These are phyloP conservation scores for Furcasterigmium sp. DNA, from an alignment of 2,329 filamentous ascomycete species.

Conservation along the genomic window DNA sequence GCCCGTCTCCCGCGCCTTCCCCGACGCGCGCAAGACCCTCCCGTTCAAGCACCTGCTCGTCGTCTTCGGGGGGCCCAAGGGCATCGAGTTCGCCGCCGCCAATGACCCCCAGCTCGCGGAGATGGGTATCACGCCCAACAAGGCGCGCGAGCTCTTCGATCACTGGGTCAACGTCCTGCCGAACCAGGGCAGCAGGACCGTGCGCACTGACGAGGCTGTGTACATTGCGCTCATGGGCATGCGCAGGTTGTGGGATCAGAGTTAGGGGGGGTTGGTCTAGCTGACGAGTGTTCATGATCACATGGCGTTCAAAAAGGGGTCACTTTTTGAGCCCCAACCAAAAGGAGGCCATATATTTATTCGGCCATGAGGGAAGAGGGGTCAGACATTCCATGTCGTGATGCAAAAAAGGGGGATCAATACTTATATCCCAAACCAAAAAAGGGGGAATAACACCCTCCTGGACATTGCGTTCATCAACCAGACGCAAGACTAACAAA, in stretches of 20 bases:
- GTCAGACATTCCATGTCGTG: too few species aligned
- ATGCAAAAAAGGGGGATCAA: background rate
- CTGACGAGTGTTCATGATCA: too few species aligned
- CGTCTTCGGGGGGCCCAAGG: conserved; percentile 76
- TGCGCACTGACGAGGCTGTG: conserved; percentile 78
- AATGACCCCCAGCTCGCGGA: conserved; percentile 49
- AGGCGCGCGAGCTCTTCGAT: conserved; percentile 72
- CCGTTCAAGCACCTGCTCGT: conserved; percentile 68
- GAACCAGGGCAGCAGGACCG: conserved; percentile 74
- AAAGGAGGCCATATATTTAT: background rate
- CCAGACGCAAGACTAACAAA: background rate
- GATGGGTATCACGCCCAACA: conserved; percentile 59
- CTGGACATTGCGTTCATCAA: too few species aligned
- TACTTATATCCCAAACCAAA: background rate
- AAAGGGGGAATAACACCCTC: too few species aligned
- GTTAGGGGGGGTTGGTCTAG: conserved; percentile 7
- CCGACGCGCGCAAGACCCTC: conserved; percentile 29
- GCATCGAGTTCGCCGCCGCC: conserved; percentile 69
- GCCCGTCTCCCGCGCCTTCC: conserved; percentile 41
- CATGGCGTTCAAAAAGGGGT: too few species aligned
- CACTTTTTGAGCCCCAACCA: too few species aligned
- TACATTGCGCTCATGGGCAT: conserved; percentile 70
- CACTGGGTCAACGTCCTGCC: conserved; percentile 79
- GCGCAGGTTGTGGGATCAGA: conserved; percentile 48
- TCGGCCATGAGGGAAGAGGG: too few species aligned